phyloP scores from a whole-genome alignment of 2,329 filamentous ascomycete species.

The Calonectria multiphialidica region DNA sequence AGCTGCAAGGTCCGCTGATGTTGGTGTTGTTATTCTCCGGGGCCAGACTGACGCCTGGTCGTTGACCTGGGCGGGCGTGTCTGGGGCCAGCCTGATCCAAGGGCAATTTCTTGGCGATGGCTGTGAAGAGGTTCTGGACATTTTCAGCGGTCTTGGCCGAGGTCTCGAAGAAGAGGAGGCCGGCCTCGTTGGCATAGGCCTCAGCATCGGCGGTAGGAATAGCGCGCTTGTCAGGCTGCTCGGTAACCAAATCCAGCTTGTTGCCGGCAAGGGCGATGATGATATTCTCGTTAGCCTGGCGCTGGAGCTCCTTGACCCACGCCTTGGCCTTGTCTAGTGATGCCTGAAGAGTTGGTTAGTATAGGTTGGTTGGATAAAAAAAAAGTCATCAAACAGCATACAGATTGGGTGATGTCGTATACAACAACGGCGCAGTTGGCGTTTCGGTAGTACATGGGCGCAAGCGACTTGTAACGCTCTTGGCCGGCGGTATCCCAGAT shows the following conservation, averaged over 20 bases:
- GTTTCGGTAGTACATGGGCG: slow-evolving; percentile 99
- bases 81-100: slow-evolving; percentile 96
- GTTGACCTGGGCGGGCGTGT: slow-evolving; percentile 77
- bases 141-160: slow-evolving; percentile 98
- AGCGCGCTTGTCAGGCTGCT: slow-evolving; percentile 95
- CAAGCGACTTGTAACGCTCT: slow-evolving; percentile 98
- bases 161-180: slow-evolving; percentile 97
- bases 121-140: slow-evolving; percentile 94
- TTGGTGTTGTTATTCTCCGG: slow-evolving; percentile 71
- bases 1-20: slow-evolving; percentile 66
- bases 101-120: slow-evolving; percentile 97
- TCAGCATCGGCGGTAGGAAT: slow-evolving; percentile 91
- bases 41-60: slow-evolving; percentile 68
- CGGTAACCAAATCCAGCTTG: slow-evolving; percentile 95
- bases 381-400: slow-evolving; percentile 62
- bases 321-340: slow-evolving; percentile 99
- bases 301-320: slow-evolving; percentile 98
- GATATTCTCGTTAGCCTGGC: slow-evolving; percentile 99
- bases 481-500: slow-evolving; percentile 99
- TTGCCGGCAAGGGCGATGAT: slow-evolving; percentile 98
- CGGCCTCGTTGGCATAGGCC: slow-evolving; percentile 93
- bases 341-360: slow-evolving; percentile 66
- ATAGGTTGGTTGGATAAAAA: background rate
- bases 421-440: slow-evolving; percentile 99
- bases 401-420: slow-evolving; percentile 99